Base-by-base conservation (phyloP, 139 green algal species). In the Chlorella sp. region DNA sequence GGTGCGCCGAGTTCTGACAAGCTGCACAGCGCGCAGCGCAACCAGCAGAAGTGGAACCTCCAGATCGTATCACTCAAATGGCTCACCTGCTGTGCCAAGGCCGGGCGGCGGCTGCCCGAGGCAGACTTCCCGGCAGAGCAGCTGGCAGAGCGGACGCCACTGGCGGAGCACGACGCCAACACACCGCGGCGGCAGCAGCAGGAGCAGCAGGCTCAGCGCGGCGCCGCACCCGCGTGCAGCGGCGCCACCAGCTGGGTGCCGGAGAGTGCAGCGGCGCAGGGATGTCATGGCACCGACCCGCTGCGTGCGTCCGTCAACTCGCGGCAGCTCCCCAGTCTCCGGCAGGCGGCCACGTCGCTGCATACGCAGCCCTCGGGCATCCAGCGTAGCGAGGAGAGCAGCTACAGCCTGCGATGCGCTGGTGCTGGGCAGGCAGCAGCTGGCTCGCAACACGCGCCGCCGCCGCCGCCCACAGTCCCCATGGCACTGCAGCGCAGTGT, bases 1-100 rank as follows among this genome's bases (percentile, higher is more conserved):
- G 36, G 15, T 19, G 53, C 56, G 19, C 67, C 35, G 2, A 15
- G 40, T 43, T 71, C 72, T 3, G 60, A 78, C 6, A 78, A 78
- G 60, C 72, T 78, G 29, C 33, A 21, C 42, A 45, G n/a, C 1
- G 72, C 60, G 35, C 27, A 63, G 59, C 61, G 72, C 5, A 53
- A 78, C 46, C 43, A 36, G 4, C 17, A 36, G 29, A 71, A 71
- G 60, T 71, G 72, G 60, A 46, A 46, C 36, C 60, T 78, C 43
- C 36, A 62, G 27, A 59, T 78, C 23, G 72, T 78, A 23, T 36
- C 59, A 35, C 33, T 71, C 15, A 25, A n/a, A 21, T 63, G 56
- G 56, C 56, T 63, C 0, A 11, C 27, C 23, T 21, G 11, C 56
- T 38, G 56, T 33, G 21, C 56, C 15, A 25, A 63, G 56, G 48